Conservation (phyloP, 1,139 yeast genomes). For the Blastobotrys persicus region DNA sequence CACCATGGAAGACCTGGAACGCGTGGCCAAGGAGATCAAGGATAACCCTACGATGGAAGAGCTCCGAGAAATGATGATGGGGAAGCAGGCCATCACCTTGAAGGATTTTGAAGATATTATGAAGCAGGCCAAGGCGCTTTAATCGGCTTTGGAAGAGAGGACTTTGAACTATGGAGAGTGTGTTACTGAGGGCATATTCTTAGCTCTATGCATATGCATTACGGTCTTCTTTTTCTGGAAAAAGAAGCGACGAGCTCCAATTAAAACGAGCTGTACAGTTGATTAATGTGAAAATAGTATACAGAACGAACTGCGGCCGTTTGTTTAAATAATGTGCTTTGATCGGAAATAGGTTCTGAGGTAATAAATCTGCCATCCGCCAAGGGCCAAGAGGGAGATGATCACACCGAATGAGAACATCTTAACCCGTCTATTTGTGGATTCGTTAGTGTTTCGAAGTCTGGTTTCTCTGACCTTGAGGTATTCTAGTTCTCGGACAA, state of each 20-base stretch:
- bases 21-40: constrained; percentile 31
- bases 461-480: constrained; percentile 84
- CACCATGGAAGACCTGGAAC: constrained; percentile 27
- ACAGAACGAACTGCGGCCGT: background rate
- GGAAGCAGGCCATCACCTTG: constrained; percentile 22
- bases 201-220: too few relatives aligned
- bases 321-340: constrained; percentile 74
- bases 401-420: constrained; percentile 74
- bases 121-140: constrained; percentile 22
- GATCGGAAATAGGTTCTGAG: constrained; percentile 91
- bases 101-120: constrained; percentile 26
- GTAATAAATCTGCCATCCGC: constrained; percentile 89
- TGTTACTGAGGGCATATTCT: too few relatives aligned
- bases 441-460: constrained; percentile 94
- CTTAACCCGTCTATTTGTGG: constrained; percentile 78
- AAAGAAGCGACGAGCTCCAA: too few relatives aligned
- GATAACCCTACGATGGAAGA: constrained; percentile 34
- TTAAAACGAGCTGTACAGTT: background rate
- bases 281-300: background rate
- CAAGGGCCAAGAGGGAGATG: constrained; percentile 68
- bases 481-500: constrained; percentile 73
- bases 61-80: constrained; percentile 34
- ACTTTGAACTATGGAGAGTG: too few relatives aligned
- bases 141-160: too few relatives aligned
- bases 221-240: too few relatives aligned